Percentiles rank a stretch among this genome's conserved stretches.
phyloP scores from a whole-genome alignment of 73 alveolate species.

The Paramecium biaurelia region DNA sequence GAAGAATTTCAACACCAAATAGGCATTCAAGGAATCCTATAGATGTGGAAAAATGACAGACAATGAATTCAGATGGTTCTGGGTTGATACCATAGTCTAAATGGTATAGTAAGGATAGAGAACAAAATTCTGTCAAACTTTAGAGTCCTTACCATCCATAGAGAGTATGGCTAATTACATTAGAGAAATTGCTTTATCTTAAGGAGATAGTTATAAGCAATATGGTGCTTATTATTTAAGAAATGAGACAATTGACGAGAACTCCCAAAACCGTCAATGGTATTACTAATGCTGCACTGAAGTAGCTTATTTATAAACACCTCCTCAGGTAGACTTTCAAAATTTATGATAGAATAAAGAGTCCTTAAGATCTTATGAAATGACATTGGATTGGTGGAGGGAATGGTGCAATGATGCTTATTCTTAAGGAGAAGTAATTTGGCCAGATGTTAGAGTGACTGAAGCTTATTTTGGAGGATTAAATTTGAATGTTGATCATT shows the following conservation, averaged over 20 bases:
- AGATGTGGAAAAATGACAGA: slow-evolving; percentile 61
- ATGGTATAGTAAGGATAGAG: slow-evolving; percentile 70
- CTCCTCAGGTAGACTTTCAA: slow-evolving; percentile 37
- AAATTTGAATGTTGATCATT: slow-evolving; percentile 55
- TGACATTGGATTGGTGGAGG: slow-evolving; percentile 61
- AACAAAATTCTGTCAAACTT: slow-evolving; percentile 63
- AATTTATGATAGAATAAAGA: not conserved
- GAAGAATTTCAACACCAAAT: slow-evolving; percentile 37
- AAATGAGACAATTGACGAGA: slow-evolving; percentile 55
- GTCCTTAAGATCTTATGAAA: slow-evolving; percentile 54
- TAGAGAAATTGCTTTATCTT: slow-evolving; percentile 54
- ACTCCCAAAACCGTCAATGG: slow-evolving; percentile 71
- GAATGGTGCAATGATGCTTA: slow-evolving; percentile 70
- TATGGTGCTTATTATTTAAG: slow-evolving; percentile 64
- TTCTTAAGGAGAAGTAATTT: slow-evolving; percentile 30
- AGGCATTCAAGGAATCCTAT: slow-evolving; percentile 53
- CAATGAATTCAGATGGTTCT: slow-evolving; percentile 73
- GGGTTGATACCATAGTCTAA: slow-evolving; percentile 68
- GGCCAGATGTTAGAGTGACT: slow-evolving; percentile 68
- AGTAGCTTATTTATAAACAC: slow-evolving; percentile 72
- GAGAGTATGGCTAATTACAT: slow-evolving; percentile 44
- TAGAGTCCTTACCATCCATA: not conserved
- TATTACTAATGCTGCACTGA: slow-evolving; percentile 75
- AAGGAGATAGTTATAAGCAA: slow-evolving; percentile 53
- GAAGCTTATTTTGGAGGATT: slow-evolving; percentile 68